Base-by-base conservation (phyloP, 805 yeast genomes). In the Trichomonascus vanleenenianus region DNA sequence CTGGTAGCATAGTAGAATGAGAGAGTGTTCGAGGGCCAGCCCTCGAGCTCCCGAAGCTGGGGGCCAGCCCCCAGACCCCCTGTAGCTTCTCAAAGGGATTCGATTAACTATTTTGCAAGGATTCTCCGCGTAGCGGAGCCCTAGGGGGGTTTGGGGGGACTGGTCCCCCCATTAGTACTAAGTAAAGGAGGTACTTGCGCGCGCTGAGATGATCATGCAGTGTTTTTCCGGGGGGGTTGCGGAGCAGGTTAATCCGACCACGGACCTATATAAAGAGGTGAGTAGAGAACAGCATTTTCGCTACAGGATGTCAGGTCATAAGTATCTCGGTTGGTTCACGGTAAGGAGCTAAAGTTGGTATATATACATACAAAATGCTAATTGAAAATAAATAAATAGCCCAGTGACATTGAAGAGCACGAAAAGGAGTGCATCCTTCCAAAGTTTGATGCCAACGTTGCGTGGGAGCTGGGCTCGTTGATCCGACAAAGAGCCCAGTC, bases 391-490 rank as follows among this genome's bases (percentile, higher is more conserved):
- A n/a, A n/a, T 11, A 38, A 25, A 19, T 33, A 50, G 51, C 44
- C 55, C 18, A 50, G 39, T n/a, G 50, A 22, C 4, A 44, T 59
- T 15, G 56, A 52, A 45, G 42, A 51, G 45, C 63, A 59, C 39
- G 63, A 59, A 38, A 48, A 47, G 40, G 53, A 53, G 8, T 48
- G 54, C 43, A 48, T 57, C 32, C 54, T 59, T 34, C 49, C 54
- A 3, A 51, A 50, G 19, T 60, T 60, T 56, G 56, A 57, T 40
- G 55, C 64, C 32, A 95, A 81, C 87, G 1, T 68, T 79, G 57
- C 93, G 85, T 5, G 83, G 80, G 62, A 80, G 78, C 42, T 84
- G 86, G 6, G 82, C 83, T 0, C 64, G 81, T 36, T 83, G 89
- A 91, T 7, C 79, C 94, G 4, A 72, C 88, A 64, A 80, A 81